These are phyloP conservation scores for Plasmopara halstedii DNA, from an alignment of 352 stramenopile genomes.

Conservation along the genomic window DNA sequence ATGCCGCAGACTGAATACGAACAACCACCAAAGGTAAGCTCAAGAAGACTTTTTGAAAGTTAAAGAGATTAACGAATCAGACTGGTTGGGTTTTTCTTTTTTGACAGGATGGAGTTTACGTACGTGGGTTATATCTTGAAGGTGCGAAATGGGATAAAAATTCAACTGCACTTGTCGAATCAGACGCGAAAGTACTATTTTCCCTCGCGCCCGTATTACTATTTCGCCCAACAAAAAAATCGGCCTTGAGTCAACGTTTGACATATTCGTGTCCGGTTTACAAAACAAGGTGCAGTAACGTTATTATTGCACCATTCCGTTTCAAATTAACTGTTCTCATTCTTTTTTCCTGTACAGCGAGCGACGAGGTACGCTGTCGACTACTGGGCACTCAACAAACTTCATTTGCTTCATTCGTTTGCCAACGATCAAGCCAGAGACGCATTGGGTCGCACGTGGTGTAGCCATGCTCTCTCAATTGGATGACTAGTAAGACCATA, in stretches of 20 bases:
- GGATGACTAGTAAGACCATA: conserved; percentile 52
- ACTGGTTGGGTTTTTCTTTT: not conserved
- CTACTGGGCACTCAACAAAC: conserved; percentile 92
- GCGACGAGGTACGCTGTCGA: conserved; percentile 84
- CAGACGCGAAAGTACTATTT: conserved; percentile 85
- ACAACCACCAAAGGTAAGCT: conserved; percentile 57
- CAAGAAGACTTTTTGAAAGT: not conserved
- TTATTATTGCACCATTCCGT: not conserved
- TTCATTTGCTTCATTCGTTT: conserved; percentile 92
- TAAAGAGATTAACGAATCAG: not conserved
- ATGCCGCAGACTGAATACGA: conserved; percentile 73
- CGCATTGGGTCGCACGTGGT: conserved; percentile 90
- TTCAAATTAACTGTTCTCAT: conserved; percentile 2
- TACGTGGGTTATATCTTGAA: conserved; percentile 85
- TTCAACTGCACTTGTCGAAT: conserved; percentile 63
- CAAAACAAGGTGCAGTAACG: conserved; percentile 73
- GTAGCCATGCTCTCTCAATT: conserved; percentile 91
- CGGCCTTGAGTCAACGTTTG: conserved; percentile 49
- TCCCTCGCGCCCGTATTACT: conserved; percentile 75
- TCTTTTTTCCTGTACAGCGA: conserved; percentile 39
- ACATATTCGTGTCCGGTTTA: conserved; percentile 92
- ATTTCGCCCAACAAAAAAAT: conserved; percentile 76
- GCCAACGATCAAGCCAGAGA: conserved; percentile 62
- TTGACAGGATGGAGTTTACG: conserved; percentile 77
- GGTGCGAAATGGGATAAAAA: conserved; percentile 82